Evolutionary conservation across 371 early-diverging fungal genomes (phyloP).

Genomic region (Mortierella sp.): DNA sequence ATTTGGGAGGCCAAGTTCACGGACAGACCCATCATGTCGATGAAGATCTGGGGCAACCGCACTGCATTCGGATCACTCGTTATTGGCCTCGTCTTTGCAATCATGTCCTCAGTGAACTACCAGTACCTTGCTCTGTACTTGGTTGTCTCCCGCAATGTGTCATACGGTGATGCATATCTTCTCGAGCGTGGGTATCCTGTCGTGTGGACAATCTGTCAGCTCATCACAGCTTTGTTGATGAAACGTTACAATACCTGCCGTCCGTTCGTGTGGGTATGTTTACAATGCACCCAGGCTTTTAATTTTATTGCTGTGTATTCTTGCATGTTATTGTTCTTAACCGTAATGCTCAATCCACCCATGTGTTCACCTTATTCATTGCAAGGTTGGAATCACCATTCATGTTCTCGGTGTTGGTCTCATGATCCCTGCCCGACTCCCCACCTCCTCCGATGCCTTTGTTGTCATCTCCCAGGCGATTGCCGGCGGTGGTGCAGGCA

Average conservation of each 20-base stretch:
- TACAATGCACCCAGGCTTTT: not conserved
- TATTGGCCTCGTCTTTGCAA: slow-evolving; percentile 43
- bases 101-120: slow-evolving; percentile 53
- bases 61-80: slow-evolving; percentile 59
- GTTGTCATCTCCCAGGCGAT: slow-evolving; percentile 57
- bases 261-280: slow-evolving; percentile 46
- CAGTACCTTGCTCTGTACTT: slow-evolving; percentile 58
- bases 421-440: slow-evolving; percentile 59
- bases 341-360: not conserved
- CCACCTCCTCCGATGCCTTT: slow-evolving; percentile 46
- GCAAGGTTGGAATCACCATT: slow-evolving; percentile 38
- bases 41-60: slow-evolving; percentile 56
- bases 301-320: not conserved
- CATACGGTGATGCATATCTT: slow-evolving; percentile 35
- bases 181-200: slow-evolving; percentile 55
- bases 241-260: slow-evolving; percentile 50
- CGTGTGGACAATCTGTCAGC: slow-evolving; percentile 34
- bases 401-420: slow-evolving; percentile 52
- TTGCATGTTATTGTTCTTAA: not conserved
- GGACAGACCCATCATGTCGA: slow-evolving; percentile 55
- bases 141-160: slow-evolving; percentile 54
- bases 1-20: slow-evolving; percentile 60
- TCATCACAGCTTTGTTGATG: slow-evolving; percentile 49
- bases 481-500: slow-evolving; percentile 57
- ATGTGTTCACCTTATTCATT: not conserved